Percentiles rank a stretch among this genome's conserved stretches.
phyloP scores from a whole-genome alignment of 306 rosid genomes.

The Cicer pinnatifidum region DNA sequence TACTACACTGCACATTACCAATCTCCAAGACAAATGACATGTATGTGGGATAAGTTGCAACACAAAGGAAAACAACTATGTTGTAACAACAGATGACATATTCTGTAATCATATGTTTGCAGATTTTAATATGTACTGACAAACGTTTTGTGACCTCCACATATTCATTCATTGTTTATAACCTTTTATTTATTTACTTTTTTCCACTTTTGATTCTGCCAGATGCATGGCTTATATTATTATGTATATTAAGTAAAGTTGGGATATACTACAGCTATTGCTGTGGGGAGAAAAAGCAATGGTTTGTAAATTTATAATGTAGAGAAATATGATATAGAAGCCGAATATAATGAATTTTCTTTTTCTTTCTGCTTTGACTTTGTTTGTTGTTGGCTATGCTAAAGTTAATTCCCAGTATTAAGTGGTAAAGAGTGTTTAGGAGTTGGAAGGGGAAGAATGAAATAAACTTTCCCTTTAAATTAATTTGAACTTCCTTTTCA shows the following conservation, averaged over 20 bases:
- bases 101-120: slow-evolving; percentile 13
- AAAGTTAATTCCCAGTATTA: no score
- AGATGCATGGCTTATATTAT: background rate
- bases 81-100: slow-evolving; percentile 19
- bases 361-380: background rate
- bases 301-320: slow-evolving; percentile 9
- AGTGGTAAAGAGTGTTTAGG: no score
- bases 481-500: no score
- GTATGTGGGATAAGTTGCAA: slow-evolving; percentile 32
- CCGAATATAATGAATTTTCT: no score
- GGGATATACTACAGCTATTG: slow-evolving; percentile 8
- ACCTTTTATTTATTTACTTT: background rate
- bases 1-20: slow-evolving; percentile 78
- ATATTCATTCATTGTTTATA: slow-evolving; percentile 26
- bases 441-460: no score
- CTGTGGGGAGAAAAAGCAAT: background rate
- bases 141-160: background rate
- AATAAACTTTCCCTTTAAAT: no score
- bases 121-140: background rate
- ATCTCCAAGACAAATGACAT: slow-evolving; percentile 72
- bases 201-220: background rate
- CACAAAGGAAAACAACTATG: slow-evolving; percentile 25
- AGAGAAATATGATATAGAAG: background rate
- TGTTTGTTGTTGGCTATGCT: no score
- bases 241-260: slow-evolving; percentile 5